Evolutionary conservation across 2,329 filamentous ascomycete species (phyloP), one percentile per base, ranked within the genome.

Genomic region (Sarocladium brachiariae): DNA sequence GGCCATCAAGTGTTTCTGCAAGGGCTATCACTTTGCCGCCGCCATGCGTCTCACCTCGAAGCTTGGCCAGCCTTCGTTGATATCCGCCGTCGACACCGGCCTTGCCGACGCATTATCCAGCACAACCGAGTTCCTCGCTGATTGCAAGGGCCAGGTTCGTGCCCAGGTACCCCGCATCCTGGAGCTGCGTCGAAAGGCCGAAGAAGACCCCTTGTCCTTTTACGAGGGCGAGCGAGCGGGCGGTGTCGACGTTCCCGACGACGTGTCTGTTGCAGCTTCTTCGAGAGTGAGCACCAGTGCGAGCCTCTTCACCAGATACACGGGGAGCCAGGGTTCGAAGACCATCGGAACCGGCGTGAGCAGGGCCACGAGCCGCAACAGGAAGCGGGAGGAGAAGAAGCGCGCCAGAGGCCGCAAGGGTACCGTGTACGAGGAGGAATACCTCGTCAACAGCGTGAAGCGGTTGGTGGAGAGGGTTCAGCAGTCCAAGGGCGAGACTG

Each of bases 391-490:
- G 68, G 93, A 99, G 74, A 83, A 95, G 66, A 99, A 99, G 77
- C 83, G 92, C 14, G 93, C 93, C 0, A 76, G 89, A 7, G 93
- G 93, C 21, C 92, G 96, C 66, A 97, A 97, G 73, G 93, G 93
- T 10, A 96, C 89, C 14, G 88, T 99, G 4, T 99, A 99, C 66
- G 93, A 99, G 67, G 92, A 97, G 63, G 93, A 97, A 67, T 99
- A 99, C 66, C 79, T 99, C 4, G 84, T 96, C 52, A 93, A 91
- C 65, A 92, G 86, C 58, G 83, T 97, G 31, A 80, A 85, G 11
- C 77, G 93, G 21, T 75, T 99, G 30, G 80, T 96, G 13, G 89
- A 95, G 65, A 78, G 91, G 31, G 81, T 96, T 19, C 89, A 91
- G 65, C 75, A 74, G 19, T 77, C 85, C 2, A 78, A 83, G 48